These are phyloP conservation scores for Entonaema liquescens DNA, from an alignment of 495 filamentous ascomycete genomes.

Conservation along the genomic window DNA sequence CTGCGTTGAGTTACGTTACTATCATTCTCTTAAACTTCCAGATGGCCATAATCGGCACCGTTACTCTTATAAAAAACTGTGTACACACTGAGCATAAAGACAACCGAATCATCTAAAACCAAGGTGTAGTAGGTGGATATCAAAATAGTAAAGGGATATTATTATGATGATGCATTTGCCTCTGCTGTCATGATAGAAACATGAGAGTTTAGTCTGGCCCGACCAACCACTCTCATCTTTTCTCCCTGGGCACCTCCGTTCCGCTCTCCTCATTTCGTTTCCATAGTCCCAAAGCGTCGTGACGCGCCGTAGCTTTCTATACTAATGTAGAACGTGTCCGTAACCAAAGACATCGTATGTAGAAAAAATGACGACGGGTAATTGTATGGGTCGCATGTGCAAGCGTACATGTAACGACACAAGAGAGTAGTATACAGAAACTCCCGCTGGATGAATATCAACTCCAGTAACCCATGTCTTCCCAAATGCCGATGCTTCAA, in stretches of 20 bases:
- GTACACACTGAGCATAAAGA: neutral
- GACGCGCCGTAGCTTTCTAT: conserved; percentile 35
- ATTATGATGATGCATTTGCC: conserved; percentile 41
- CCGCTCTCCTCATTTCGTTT: conserved; percentile 19
- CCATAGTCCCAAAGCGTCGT: conserved; percentile 29
- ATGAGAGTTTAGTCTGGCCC: conserved; percentile 25
- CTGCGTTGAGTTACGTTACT: neutral
- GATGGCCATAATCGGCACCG: neutral
- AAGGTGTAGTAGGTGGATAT: neutral
- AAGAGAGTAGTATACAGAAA: conserved; percentile 47
- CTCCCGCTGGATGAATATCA: conserved; percentile 41
- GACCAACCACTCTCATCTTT: conserved; percentile 25
- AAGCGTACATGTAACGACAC: conserved; percentile 41
- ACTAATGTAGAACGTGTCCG: conserved; percentile 37
- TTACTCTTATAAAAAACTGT: neutral
- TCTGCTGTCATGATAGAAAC: conserved; percentile 28
- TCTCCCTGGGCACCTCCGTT: conserved; percentile 4
- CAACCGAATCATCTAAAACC: neutral
- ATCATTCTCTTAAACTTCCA: neutral
- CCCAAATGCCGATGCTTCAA: conserved; percentile 32
- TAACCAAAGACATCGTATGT: conserved; percentile 41
- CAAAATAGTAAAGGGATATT: conserved; percentile 37
- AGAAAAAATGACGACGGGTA: conserved; percentile 27
- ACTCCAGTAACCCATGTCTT: conserved; percentile 37
- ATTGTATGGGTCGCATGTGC: conserved; percentile 40